A percentile compares a stretch with the other conserved stretches of the same genome.
Evolutionary conservation across 371 early-diverging fungal genomes (phyloP).

Genomic region (Rhizopus delemar): DNA sequence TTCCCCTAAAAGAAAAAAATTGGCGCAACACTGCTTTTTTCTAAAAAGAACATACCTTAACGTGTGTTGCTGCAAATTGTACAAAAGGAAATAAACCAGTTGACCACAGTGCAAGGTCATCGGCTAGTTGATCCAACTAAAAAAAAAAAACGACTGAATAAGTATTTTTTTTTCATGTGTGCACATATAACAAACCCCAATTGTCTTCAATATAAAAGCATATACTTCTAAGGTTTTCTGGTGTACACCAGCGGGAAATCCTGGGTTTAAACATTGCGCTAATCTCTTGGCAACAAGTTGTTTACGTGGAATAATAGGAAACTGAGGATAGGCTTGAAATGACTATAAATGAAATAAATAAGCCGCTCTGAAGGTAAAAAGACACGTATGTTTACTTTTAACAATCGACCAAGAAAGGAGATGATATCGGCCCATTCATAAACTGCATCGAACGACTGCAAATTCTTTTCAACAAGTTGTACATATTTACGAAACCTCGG

Average conservation of each 20-base stretch:
- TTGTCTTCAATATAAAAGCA: slow-evolving; percentile 79
- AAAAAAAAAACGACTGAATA: slow-evolving; percentile 4
- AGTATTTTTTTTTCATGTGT: background rate
- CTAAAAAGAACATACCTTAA: slow-evolving; percentile 61
- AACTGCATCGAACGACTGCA: slow-evolving; percentile 89
- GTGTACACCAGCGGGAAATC: slow-evolving; percentile 98
- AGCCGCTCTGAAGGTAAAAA: background rate
- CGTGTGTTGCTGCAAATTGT: slow-evolving; percentile 80
- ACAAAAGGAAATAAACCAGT: slow-evolving; percentile 92
- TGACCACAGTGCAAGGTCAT: slow-evolving; percentile 86
- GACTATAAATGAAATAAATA: slow-evolving; percentile 46
- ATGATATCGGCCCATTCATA: slow-evolving; percentile 97
- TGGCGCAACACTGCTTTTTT: background rate
- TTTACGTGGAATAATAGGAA: slow-evolving; percentile 80
- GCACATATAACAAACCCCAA: slow-evolving; percentile 61
- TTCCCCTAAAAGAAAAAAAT: background rate
- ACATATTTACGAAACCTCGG: slow-evolving; percentile 81
- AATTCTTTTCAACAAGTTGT: slow-evolving; percentile 79
- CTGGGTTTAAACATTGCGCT: slow-evolving; percentile 97
- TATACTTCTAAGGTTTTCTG: slow-evolving; percentile 95
- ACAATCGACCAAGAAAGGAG: slow-evolving; percentile 82
- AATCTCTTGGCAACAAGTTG: slow-evolving; percentile 91
- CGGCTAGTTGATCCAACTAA: slow-evolving; percentile 71
- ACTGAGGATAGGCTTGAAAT: slow-evolving; percentile 80
- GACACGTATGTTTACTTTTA: slow-evolving; percentile 59